Evolutionary conservation across 1,284 basidiomycete species (phyloP), one percentile per base, ranked within the genome.

Genomic region (Agaricales sp.): DNA sequence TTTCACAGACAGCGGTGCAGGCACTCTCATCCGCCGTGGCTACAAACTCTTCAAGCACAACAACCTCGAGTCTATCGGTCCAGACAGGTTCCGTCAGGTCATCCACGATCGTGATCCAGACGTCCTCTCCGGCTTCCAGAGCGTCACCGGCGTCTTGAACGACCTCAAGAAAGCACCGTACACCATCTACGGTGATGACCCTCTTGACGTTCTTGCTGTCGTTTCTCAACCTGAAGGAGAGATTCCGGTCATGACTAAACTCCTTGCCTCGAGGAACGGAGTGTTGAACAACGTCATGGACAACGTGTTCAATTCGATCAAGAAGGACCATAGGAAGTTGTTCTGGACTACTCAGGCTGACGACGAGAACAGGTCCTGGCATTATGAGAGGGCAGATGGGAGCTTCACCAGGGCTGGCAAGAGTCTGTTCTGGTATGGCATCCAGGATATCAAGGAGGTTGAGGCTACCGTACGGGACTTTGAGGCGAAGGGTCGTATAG

Each of bases 181-280:
- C 75, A 94, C 92, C 12, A 86, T 99, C 61, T 98, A 99, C 64
- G 94, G 93, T 19, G 95, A 99, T 65, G 96, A 99, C 67, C 92
- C 92, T 4, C 80, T 97, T 54, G 95, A 99, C 61, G 92, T 92
- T 45, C 78, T 99, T 48, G 96, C 94, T 14, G 85, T 99, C 53
- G 92, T 99, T 35, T 86, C 90, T 8, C 91, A 92, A 63, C 95
- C 95, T 4, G 78, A 82, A 49, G 91, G 84, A 58, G 88, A 98
- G 68, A 77, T 83, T 1, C 91, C 95, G 2, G 87, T 99, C 48
- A 79, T 99, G 73, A 92, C 86, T 56, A 95, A 96, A 66, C 82
- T 99, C 57, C 80, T 98, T 49, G 71, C 92, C 1, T 92, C 90
- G 22, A 82, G 89, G 51, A 86, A 80, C 58, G 95, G 94, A 23